These are phyloP conservation scores for Claviceps capensis DNA, from an alignment of 2,329 filamentous ascomycete genomes.

Conservation along the genomic window DNA sequence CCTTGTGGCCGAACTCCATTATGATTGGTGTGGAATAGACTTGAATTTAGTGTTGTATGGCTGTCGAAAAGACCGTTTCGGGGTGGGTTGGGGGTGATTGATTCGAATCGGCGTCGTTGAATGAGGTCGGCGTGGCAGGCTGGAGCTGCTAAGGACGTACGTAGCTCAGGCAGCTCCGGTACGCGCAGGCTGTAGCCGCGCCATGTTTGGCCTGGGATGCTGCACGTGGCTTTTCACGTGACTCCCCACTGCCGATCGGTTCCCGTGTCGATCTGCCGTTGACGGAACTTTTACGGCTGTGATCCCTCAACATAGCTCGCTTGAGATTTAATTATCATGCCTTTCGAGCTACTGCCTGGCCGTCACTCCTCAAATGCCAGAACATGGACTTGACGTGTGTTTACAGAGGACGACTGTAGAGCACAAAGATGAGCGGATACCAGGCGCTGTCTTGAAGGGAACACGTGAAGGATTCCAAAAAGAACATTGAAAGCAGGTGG, in stretches of 20 bases:
- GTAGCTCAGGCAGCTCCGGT: slow-evolving; percentile 31
- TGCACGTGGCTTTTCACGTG: background rate
- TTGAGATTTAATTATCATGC: background rate
- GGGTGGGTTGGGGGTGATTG: slow-evolving; percentile 3
- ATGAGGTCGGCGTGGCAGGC: slow-evolving; percentile 15
- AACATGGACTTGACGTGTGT: too few species aligned
- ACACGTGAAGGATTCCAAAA: too few species aligned
- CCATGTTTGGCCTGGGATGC: slow-evolving; percentile 5
- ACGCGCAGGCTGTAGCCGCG: slow-evolving; percentile 20
- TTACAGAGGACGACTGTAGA: too few species aligned
- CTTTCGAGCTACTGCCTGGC: too few species aligned
- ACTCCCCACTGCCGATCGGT: background rate
- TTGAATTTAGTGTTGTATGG: background rate
- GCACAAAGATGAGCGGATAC: too few species aligned
- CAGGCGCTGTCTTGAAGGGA: too few species aligned
- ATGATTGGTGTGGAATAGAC: slow-evolving; percentile 1
- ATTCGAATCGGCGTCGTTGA: slow-evolving; percentile 11
- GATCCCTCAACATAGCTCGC: background rate
- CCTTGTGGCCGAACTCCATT: slow-evolving; percentile 52
- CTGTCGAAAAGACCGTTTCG: background rate
- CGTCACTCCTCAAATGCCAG: too few species aligned
- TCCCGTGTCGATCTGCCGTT: background rate
- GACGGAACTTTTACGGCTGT: background rate
- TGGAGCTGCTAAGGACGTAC: slow-evolving; percentile 20
- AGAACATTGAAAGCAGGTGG: too few species aligned